phyloP scores from a whole-genome alignment of 2,329 filamentous ascomycete genomes.

The Diaporthe destruens region DNA sequence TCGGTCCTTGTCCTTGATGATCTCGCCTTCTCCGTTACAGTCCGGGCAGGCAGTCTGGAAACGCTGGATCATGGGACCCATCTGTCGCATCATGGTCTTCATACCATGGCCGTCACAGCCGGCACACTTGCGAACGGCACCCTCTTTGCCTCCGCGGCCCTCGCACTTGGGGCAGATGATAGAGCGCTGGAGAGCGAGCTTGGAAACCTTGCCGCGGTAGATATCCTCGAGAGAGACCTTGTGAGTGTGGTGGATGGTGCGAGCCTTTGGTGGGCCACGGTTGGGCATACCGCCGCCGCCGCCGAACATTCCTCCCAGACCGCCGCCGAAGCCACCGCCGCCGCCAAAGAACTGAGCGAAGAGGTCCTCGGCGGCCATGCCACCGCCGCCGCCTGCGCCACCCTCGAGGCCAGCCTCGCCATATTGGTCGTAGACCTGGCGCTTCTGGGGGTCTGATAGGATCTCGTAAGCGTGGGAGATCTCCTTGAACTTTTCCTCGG shows the following conservation, averaged over 20 bases:
- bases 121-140: constrained; percentile 91
- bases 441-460: constrained; percentile 92
- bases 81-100: constrained; percentile 99
- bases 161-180: constrained; percentile 97
- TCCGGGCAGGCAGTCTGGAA: constrained; percentile 99
- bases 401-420: constrained; percentile 96
- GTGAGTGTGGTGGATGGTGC: constrained; percentile 98
- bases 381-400: constrained; percentile 78
- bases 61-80: constrained; percentile 99
- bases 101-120: constrained; percentile 95
- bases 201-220: constrained; percentile 97
- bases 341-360: constrained; percentile 95
- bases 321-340: constrained; percentile 76
- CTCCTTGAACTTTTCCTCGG: constrained; percentile 99
- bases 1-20: constrained; percentile 95
- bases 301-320: constrained; percentile 83
- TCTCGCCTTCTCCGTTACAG: constrained; percentile 97
- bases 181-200: constrained; percentile 96
- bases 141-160: constrained; percentile 95
- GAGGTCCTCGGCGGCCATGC: constrained; percentile 96
- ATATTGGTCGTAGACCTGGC: constrained; percentile 94
- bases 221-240: constrained; percentile 98
- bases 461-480: constrained; percentile 96
- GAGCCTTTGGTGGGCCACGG: constrained; percentile 85
- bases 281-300: constrained; percentile 81